A percentile compares a stretch with the other conserved stretches of the same genome.
Evolutionary conservation across 305 asterid genomes (phyloP).

Genomic region (Fraxinus greggii): DNA sequence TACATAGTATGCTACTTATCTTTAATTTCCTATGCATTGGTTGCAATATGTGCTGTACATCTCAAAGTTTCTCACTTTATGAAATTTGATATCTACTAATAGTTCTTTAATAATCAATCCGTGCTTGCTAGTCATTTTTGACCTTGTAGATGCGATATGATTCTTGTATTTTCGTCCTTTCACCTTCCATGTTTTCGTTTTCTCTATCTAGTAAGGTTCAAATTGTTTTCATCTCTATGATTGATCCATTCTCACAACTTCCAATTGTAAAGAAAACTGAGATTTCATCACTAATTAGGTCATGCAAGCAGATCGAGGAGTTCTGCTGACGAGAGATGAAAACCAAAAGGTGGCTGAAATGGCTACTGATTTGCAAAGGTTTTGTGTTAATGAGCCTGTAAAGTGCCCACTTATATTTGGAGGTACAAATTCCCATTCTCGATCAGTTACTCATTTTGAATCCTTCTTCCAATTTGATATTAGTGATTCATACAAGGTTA

Average conservation of each 20-base stretch:
- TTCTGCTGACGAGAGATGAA: conserved; percentile 47
- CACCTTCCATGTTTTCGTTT: not conserved
- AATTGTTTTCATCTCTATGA: not conserved
- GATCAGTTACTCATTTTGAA: not conserved
- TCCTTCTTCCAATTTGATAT: not conserved
- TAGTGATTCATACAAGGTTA: not conserved
- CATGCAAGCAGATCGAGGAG: conserved; percentile 71
- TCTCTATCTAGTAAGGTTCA: not conserved
- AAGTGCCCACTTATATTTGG: conserved; percentile 90
- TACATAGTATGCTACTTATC: not conserved
- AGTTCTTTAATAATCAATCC: not conserved
- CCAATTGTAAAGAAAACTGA: conserved; percentile 17
- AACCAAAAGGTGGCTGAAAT: conserved; percentile 67
- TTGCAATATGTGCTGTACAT: not conserved
- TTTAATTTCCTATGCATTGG: not conserved
- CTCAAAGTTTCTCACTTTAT: not conserved
- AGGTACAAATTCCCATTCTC: conserved; percentile 40
- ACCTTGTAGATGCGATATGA: not conserved
- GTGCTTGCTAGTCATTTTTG: not conserved
- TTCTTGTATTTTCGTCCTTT: no score
- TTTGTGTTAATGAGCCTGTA: conserved; percentile 72
- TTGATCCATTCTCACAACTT: not conserved
- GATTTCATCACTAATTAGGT: conserved; percentile 41
- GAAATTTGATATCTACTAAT: not conserved
- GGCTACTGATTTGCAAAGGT: conserved; percentile 55